Conservation (phyloP, 2,329 filamentous ascomycete species). For the Chaetothyriales sp. region DNA sequence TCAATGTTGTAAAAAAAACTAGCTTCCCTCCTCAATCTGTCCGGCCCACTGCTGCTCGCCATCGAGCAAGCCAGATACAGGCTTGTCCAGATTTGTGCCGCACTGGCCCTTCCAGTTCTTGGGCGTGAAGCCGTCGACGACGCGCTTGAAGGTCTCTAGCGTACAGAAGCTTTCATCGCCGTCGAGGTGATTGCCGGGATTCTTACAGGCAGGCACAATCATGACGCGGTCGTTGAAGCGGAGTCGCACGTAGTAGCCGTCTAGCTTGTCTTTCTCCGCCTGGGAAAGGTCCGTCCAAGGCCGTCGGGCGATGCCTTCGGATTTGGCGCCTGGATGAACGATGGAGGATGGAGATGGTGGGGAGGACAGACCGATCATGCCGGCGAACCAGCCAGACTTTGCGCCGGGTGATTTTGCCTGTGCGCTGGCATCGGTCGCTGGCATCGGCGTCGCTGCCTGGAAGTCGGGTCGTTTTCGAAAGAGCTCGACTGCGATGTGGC, state of each 20-base stretch:
- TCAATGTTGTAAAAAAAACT: not conserved
- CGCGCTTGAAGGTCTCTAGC: slow-evolving; percentile 76
- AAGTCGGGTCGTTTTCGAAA: slow-evolving; percentile 45
- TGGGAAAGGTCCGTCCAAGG: slow-evolving; percentile 42
- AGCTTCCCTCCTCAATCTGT: slow-evolving; percentile 13
- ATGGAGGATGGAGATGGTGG: slow-evolving; percentile 8
- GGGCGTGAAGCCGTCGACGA: slow-evolving; percentile 84
- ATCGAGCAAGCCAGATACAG: slow-evolving; percentile 4
- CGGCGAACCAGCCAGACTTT: slow-evolving; percentile 14
- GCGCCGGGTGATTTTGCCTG: not conserved
- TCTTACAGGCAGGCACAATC: slow-evolving; percentile 66
- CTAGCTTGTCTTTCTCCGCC: slow-evolving; percentile 45
- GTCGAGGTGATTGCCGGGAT: slow-evolving; percentile 65
- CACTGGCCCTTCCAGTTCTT: slow-evolving; percentile 60
- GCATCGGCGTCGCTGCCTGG: slow-evolving; percentile 7
- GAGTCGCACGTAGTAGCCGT: slow-evolving; percentile 75
- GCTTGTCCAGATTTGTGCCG: slow-evolving; percentile 38
- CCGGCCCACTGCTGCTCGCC: slow-evolving; percentile 9
- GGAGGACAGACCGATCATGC: slow-evolving; percentile 20
- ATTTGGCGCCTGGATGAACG: slow-evolving; percentile 8
- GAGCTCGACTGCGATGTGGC: slow-evolving; percentile 79
- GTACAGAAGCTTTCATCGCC: slow-evolving; percentile 87
- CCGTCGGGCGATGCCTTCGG: slow-evolving; percentile 46
- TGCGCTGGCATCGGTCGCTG: slow-evolving; percentile 22
- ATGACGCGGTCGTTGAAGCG: slow-evolving; percentile 82